Percentiles rank a stretch among this genome's conserved stretches.
Evolutionary conservation across 2,329 filamentous ascomycete species (phyloP).

Genomic region (Fusarium aywerte): DNA sequence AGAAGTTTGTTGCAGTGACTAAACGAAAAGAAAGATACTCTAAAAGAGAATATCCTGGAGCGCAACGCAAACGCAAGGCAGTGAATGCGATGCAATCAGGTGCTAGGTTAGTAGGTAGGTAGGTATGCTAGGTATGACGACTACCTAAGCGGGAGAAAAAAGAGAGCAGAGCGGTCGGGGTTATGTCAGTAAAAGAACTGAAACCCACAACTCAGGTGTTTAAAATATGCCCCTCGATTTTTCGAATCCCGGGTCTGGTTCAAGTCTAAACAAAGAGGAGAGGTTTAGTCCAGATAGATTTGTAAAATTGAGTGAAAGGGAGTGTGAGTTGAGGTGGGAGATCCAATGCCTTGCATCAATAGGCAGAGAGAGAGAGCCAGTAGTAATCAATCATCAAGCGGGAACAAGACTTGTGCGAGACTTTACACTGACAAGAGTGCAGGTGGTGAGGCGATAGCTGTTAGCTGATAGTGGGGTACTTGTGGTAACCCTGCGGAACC

Average conservation of each 20-base stretch:
- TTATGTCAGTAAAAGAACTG: constrained; percentile 41
- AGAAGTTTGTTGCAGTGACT: background rate
- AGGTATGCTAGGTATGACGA: constrained; percentile 29
- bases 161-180: constrained; percentile 40
- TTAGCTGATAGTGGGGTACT: constrained; percentile 3
- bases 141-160: constrained; percentile 25
- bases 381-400: constrained; percentile 36
- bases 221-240: constrained; percentile 22
- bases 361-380: constrained; percentile 23
- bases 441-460: constrained; percentile 31
- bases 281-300: constrained; percentile 17
- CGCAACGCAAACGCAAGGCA: constrained; percentile 15
- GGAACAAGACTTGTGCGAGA: constrained; percentile 37
- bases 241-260: constrained; percentile 19
- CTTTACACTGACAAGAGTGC: constrained; percentile 11
- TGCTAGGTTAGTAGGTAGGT: constrained; percentile 34
- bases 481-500: accelerated
- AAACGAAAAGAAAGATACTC: constrained; percentile 28
- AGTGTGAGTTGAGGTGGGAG: constrained; percentile 23
- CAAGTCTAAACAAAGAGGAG: constrained; percentile 31
- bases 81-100: constrained; percentile 28
- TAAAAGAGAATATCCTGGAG: constrained; percentile 26
- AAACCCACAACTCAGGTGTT: constrained; percentile 37
- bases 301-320: constrained; percentile 30
- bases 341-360: constrained; percentile 33